Evolutionary conservation across 2,329 filamentous ascomycete species (phyloP).

Genomic region (Cercospora sp.): DNA sequence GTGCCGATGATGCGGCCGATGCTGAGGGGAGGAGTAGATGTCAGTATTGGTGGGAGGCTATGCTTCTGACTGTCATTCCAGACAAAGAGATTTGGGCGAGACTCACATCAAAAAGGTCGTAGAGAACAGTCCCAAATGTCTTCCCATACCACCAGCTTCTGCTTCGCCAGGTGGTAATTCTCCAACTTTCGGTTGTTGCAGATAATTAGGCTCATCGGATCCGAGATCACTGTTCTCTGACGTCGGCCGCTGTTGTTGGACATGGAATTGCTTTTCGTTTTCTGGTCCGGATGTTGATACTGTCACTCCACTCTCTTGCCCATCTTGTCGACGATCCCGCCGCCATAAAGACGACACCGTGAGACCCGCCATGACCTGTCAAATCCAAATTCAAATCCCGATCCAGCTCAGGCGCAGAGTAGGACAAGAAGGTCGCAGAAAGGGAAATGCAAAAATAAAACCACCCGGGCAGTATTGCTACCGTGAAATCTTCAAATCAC

Average conservation of each 20-base stretch:
- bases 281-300: neutral
- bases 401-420: neutral
- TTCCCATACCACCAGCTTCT: slow-evolving; percentile 19
- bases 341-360: neutral
- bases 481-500: neutral
- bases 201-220: neutral
- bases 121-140: slow-evolving; percentile 23
- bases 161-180: slow-evolving; percentile 13
- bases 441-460: neutral
- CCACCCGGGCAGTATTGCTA: neutral
- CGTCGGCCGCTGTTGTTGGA: neutral
- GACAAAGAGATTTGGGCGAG: neutral
- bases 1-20: slow-evolving; percentile 23
- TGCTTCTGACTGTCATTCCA: no score
- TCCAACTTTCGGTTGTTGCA: slow-evolving; percentile 7
- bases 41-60: neutral
- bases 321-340: neutral
- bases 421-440: neutral
- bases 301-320: neutral
- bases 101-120: slow-evolving; percentile 21
- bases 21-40: neutral
- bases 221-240: neutral
- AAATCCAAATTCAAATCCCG: neutral
- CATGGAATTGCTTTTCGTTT: neutral
- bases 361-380: neutral